phyloP scores from a whole-genome alignment of 805 yeast genomes.

The Nakazawaea siamensis region DNA sequence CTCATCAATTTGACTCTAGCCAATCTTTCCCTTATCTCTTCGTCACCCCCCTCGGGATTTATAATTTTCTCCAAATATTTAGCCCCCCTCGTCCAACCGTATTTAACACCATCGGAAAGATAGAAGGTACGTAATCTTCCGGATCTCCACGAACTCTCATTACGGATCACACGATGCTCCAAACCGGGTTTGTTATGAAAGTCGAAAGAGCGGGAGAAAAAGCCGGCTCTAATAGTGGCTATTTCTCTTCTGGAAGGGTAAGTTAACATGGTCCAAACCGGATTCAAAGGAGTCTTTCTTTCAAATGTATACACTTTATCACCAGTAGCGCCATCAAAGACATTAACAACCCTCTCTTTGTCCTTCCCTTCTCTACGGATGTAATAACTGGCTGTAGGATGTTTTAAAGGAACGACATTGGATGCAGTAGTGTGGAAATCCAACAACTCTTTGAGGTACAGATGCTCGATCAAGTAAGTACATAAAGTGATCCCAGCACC shows the following conservation, averaged over 20 bases:
- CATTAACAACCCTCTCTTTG: conserved; percentile 36
- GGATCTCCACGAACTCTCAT: conserved; percentile 24
- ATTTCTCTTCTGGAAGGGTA: conserved; percentile 37
- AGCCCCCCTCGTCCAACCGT: conserved; percentile 47
- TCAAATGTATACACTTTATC: conserved; percentile 41
- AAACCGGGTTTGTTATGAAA: conserved; percentile 38
- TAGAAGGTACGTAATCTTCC: conserved; percentile 41
- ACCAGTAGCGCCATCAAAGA: conserved; percentile 33
- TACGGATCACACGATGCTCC: conserved; percentile 33
- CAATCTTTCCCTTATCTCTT: conserved; percentile 44
- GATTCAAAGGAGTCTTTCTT: conserved; percentile 36
- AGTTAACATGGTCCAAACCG: conserved; percentile 43
- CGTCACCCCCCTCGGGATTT: conserved; percentile 50
- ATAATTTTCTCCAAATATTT: conserved; percentile 41
- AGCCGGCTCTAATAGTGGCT: conserved; percentile 44
- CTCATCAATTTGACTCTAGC: conserved; percentile 51
- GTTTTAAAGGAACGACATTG: conserved; percentile 29
- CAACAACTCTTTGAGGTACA: conserved; percentile 28
- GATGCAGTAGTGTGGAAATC: conserved; percentile 33
- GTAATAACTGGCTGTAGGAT: conserved; percentile 32
- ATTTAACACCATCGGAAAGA: conserved; percentile 43
- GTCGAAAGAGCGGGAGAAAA: conserved; percentile 34
- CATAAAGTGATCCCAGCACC: conserved; percentile 29
- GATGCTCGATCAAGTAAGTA: conserved; percentile 34
- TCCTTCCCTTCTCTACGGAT: conserved; percentile 43